phyloP scores from a whole-genome alignment of 257 asterid genomes.

The Cruciata laevipes region DNA sequence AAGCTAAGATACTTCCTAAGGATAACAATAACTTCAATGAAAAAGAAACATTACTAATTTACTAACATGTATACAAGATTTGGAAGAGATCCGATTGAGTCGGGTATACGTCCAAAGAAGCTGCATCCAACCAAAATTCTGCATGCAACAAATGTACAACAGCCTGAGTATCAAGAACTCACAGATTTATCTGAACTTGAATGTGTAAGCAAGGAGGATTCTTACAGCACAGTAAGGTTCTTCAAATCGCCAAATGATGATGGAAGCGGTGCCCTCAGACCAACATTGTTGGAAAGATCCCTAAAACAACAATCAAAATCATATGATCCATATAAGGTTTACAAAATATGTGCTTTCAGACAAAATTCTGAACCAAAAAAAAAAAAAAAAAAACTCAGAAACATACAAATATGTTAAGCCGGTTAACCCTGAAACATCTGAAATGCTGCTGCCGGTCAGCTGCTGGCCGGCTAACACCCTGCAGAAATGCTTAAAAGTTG shows the following conservation, averaged over 20 bases:
- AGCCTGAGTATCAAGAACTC: not conserved
- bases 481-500: conserved; percentile 14
- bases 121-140: conserved; percentile 84
- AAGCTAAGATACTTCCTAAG: not conserved
- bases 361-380: not conserved
- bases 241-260: conserved; percentile 61
- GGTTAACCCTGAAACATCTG: conserved; percentile 60
- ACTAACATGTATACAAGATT: conserved; percentile 69
- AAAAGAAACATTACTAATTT: conserved; percentile 31
- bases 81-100: conserved; percentile 65
- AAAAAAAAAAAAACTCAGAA: not conserved
- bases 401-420: conserved; percentile 53
- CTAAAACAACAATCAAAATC: conserved; percentile 31
- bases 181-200: conserved; percentile 9
- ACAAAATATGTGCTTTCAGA: not conserved
- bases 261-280: conserved; percentile 67
- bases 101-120: conserved; percentile 80
- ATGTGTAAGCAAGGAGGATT: conserved; percentile 1
- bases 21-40: not conserved
- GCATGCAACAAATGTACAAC: conserved; percentile 17
- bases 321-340: not conserved
- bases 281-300: conserved; percentile 86
- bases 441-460: conserved; percentile 44
- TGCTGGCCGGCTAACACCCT: conserved; percentile 57
- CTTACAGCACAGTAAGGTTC: conserved; percentile 68